These are phyloP conservation scores for Apiosordaria backusii DNA, from an alignment of 495 filamentous ascomycete species.

Conservation along the genomic window DNA sequence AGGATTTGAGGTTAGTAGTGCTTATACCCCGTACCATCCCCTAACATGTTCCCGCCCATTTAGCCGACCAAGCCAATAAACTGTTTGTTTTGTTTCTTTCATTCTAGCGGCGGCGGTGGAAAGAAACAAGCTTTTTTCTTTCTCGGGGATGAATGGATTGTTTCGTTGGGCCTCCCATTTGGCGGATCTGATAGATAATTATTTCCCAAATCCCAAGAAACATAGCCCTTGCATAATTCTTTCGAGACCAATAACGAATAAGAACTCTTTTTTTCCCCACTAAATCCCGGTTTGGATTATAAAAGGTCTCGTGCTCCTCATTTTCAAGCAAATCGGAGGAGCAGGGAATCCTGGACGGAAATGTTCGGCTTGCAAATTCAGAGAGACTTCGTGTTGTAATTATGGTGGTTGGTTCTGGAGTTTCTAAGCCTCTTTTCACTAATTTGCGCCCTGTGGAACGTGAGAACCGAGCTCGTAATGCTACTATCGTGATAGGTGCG, in stretches of 20 bases:
- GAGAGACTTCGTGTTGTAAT: background rate
- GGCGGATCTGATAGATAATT: too few relatives aligned
- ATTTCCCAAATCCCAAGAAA: background rate
- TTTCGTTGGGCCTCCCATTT: background rate
- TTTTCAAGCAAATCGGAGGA: too few relatives aligned
- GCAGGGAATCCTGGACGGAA: too few relatives aligned
- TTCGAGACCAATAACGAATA: background rate
- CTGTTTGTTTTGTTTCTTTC: background rate
- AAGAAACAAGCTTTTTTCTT: background rate
- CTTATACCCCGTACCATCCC: background rate
- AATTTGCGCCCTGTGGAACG: background rate
- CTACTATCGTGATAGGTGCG: background rate
- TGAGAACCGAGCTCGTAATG: background rate
- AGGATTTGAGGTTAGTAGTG: background rate
- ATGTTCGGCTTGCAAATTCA: too few relatives aligned
- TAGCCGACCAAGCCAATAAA: background rate
- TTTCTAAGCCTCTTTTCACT: background rate
- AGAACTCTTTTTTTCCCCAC: background rate
- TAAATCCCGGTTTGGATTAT: background rate
- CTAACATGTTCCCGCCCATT: background rate
- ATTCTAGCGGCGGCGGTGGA: background rate
- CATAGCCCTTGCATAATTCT: background rate
- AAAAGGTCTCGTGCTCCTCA: background rate
- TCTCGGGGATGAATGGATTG: background rate
- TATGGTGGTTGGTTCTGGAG: background rate